Evolutionary conservation across 352 stramenopile species (phyloP), one percentile per base, ranked within the genome.

Genomic region (Phytophthora crassamura): DNA sequence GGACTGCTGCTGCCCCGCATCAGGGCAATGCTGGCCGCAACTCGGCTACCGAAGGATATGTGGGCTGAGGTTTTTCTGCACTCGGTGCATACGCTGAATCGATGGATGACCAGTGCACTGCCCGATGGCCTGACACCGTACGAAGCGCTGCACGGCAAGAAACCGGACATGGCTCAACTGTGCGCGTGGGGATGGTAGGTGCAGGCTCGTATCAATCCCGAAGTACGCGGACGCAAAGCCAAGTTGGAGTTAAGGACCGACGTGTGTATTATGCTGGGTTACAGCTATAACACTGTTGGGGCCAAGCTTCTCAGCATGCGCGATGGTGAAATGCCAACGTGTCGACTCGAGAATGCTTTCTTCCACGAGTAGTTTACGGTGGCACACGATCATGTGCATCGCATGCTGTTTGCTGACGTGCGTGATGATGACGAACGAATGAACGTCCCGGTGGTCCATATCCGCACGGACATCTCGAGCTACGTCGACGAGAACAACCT

Each of bases 281-380:
- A 66, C 32, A 6, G 25, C 3, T 15, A 57, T n/a, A 34, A 58
- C n/a, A 63, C 55, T 7, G 64, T 55, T 10, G 42, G 55, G 3
- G 55, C 67, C 14, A 59, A 64, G 20, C n/a, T 75, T 7, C 18
- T 71, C 11, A 54, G 59, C 32, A 18, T 72, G 25, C 32, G 25
- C 1, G 30, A 54, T 14, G 58, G 56, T 30, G 52, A 48, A n/a
- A 46, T 68, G 0, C 18, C 52, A 7, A 75, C 41, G 14, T 33
- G 36, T 52, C 49, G 60, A 34, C 47, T 41, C 7, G 59, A 63
- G 12, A 74, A 71, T 20, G 10, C 48, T 6, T 52, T 62, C 20
- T 67, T 20, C 22, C 22, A 46, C 7, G 49, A 58, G n/a, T n/a
- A n/a, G n/a, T n/a, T n/a, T n/a, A n/a, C n/a, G n/a, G n/a, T n/a